phyloP scores from a whole-genome alignment of 805 yeast genomes.

The Sugiyamaella valdiviana region DNA sequence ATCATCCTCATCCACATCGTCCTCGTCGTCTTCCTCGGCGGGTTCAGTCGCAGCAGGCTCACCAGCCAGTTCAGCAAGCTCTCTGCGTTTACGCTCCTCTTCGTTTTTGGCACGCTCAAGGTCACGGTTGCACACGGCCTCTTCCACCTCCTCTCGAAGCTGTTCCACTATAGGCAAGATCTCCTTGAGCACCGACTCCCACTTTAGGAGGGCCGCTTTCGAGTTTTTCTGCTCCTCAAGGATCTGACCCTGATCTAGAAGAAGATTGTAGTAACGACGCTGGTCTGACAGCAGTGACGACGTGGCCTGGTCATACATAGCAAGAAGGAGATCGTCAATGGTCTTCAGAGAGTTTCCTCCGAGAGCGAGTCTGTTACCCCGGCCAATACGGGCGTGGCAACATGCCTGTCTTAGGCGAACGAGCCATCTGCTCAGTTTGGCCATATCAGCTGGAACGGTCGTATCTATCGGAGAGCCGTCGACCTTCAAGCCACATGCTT shows the following conservation, averaged over 20 bases:
- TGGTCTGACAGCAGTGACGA: conserved; percentile 45
- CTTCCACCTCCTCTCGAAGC: conserved; percentile 13
- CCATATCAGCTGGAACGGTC: conserved; percentile 30
- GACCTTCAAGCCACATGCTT: conserved; percentile 40
- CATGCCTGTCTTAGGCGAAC: conserved; percentile 68
- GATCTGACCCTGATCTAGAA: conserved; percentile 61
- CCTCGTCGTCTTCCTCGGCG: conserved; percentile 16
- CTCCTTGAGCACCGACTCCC: conserved; percentile 38
- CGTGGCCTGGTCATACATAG: conserved; percentile 53
- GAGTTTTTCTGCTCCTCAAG: conserved; percentile 54
- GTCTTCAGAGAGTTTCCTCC: conserved; percentile 38
- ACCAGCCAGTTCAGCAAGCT: conserved; percentile 4
- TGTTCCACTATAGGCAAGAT: conserved; percentile 25
- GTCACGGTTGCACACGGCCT: conserved; percentile 23
- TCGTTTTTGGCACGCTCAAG: conserved; percentile 13
- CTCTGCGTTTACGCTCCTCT: background rate
- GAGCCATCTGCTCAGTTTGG: conserved; percentile 54
- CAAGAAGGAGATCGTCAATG: conserved; percentile 60
- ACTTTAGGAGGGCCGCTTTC: conserved; percentile 41
- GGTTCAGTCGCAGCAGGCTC: conserved; percentile 22
- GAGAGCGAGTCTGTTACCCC: conserved; percentile 25
- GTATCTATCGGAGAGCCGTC: background rate
- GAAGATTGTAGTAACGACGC: conserved; percentile 40
- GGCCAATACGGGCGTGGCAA: conserved; percentile 55
- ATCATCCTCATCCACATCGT: conserved; percentile 14